Conservation (phyloP, 2,329 filamentous ascomycete species). For the Sclerotinia nivalis region DNA sequence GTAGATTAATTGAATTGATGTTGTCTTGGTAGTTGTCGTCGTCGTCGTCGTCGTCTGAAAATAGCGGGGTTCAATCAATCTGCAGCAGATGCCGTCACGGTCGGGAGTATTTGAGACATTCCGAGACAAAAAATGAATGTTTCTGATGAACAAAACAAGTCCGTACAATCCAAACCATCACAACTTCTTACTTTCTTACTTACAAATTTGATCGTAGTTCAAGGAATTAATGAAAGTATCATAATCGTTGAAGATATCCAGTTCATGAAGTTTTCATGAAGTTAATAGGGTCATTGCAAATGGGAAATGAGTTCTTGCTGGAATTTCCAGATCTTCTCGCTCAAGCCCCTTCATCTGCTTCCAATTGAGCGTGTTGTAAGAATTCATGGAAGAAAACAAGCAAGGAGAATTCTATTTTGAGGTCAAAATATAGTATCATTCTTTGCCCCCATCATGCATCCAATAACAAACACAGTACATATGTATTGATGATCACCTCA, state of each 20-base stretch:
- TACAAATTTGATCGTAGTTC: background rate
- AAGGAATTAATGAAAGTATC: background rate
- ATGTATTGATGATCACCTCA: conserved; percentile 1
- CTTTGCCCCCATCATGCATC: background rate
- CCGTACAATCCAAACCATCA: background rate
- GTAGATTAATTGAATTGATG: background rate
- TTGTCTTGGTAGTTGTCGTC: background rate
- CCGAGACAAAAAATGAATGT: conserved; percentile 18
- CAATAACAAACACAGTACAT: background rate
- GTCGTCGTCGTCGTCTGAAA: conserved; percentile 2
- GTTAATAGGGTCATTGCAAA: background rate
- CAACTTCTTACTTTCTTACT: background rate
- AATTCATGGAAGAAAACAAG: background rate
- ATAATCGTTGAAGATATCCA: background rate
- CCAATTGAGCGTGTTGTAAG: background rate
- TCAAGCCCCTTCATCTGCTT: conserved; percentile 22
- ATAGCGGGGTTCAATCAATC: conserved; percentile 20
- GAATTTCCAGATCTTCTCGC: background rate
- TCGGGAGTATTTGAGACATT: conserved; percentile 21
- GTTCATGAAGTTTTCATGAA: background rate
- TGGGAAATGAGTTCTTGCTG: background rate
- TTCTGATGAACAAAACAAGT: conserved; percentile 4
- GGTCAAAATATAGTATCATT: background rate
- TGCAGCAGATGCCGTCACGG: conserved; percentile 16
- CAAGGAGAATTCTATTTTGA: conserved; percentile 11